A percentile compares a stretch with the other conserved stretches of the same genome.
phyloP scores from a whole-genome alignment of 352 stramenopile species.

The Globisporangium canariense region DNA sequence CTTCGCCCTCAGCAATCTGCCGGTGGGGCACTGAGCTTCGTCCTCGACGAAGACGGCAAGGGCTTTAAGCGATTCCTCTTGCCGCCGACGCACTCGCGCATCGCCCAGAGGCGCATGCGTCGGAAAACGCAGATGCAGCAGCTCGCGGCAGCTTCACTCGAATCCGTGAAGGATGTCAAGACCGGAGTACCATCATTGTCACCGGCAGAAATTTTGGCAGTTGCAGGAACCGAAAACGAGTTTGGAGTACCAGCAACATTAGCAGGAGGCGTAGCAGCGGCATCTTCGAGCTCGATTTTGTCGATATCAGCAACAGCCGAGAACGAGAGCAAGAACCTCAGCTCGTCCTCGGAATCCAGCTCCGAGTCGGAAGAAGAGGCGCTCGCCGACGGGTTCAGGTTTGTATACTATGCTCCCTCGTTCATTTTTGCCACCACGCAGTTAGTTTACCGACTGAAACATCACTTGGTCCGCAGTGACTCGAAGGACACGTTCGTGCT shows the following conservation, averaged over 20 bases:
- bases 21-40: conserved; percentile 15
- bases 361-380: conserved; percentile 85
- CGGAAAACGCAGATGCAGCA: conserved; percentile 27
- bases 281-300: background rate
- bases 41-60: conserved; percentile 43
- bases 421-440: background rate
- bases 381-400: conserved; percentile 65
- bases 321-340: conserved; percentile 54
- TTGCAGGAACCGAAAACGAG: conserved; percentile 13
- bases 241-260: background rate
- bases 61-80: conserved; percentile 38
- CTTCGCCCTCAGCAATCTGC: conserved; percentile 26
- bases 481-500: conserved; percentile 87
- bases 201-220: conserved; percentile 18
- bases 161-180: conserved; percentile 22
- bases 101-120: conserved; percentile 29
- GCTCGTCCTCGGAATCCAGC: conserved; percentile 73
- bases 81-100: conserved; percentile 27
- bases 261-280: conserved; percentile 1
- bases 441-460: background rate
- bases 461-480: conserved; percentile 34
- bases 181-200: conserved; percentile 11
- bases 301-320: conserved; percentile 18
- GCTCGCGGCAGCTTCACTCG: conserved; percentile 9
- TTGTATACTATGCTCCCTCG: background rate